phyloP scores from a whole-genome alignment of 2,329 filamentous ascomycete species.

The Arthrobotrys iridis region DNA sequence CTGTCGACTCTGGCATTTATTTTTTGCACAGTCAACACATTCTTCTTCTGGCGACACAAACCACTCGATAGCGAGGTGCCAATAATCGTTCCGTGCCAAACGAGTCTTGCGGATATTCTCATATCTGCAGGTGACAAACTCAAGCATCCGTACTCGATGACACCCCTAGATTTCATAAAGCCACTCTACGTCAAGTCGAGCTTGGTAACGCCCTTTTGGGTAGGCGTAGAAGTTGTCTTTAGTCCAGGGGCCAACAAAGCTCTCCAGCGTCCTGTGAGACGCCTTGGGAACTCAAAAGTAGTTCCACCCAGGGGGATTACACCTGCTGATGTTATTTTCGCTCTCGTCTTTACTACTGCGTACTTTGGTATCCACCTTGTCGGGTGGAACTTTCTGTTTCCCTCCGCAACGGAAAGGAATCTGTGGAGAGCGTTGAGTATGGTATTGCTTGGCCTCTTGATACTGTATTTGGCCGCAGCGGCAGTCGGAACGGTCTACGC shows the following conservation, averaged over 20 bases:
- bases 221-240: too few relatives aligned
- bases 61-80: slow-evolving; percentile 50
- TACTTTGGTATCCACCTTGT: slow-evolving; percentile 55
- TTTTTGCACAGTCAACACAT: slow-evolving; percentile 45
- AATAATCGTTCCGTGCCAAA: slow-evolving; percentile 18
- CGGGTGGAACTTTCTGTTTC: slow-evolving; percentile 59
- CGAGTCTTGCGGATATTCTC: slow-evolving; percentile 54
- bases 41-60: slow-evolving; percentile 56
- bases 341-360: slow-evolving; percentile 25
- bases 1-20: slow-evolving; percentile 57
- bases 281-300: neutral
- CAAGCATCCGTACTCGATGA: slow-evolving; percentile 57
- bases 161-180: slow-evolving; percentile 60
- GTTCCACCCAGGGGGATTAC: slow-evolving; percentile 57
- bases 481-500: neutral
- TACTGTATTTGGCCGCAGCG: neutral
- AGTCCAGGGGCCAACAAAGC: too few relatives aligned
- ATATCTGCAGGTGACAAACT: slow-evolving; percentile 31
- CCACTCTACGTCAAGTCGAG: slow-evolving; percentile 55
- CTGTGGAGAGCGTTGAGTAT: slow-evolving; percentile 55
- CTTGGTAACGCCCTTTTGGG: too few relatives aligned
- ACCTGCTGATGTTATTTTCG: slow-evolving; percentile 21
- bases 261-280: slow-evolving; percentile 48
- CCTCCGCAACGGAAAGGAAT: slow-evolving; percentile 54
- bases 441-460: neutral